phyloP scores from a whole-genome alignment of 495 filamentous ascomycete species.

The Neurospora pannonica region DNA sequence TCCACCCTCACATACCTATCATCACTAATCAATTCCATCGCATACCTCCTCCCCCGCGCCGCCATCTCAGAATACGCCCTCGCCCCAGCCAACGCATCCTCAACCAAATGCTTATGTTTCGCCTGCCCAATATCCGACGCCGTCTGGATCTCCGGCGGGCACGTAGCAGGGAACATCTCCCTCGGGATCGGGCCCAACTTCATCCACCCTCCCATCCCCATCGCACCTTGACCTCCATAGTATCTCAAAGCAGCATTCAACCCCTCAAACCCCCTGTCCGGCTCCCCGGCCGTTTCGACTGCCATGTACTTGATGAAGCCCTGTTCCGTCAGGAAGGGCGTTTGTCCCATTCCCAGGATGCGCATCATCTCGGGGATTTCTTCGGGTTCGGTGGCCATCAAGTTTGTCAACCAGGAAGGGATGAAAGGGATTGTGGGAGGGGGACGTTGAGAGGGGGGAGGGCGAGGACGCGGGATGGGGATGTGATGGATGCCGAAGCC shows the following conservation, averaged over 20 bases:
- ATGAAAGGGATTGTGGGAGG: not conserved
- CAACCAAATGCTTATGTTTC: not conserved
- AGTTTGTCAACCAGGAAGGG: not conserved
- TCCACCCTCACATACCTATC: not conserved
- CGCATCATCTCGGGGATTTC: not conserved
- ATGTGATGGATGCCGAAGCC: not conserved
- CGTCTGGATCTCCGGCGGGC: not conserved
- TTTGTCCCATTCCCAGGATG: not conserved
- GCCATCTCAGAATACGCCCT: not conserved
- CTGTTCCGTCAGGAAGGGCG: rapidly evolving
- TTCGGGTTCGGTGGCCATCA: not conserved
- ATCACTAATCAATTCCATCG: not conserved
- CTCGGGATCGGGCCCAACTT: not conserved
- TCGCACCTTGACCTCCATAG: not conserved
- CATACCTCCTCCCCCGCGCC: not conserved
- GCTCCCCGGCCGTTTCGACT: not conserved
- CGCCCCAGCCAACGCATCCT: not conserved
- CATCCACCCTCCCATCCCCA: not conserved
- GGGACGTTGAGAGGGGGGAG: not conserved
- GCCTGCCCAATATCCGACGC: not conserved
- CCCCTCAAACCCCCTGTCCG: not conserved
- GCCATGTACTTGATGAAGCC: not conserved
- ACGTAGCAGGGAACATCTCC: not conserved
- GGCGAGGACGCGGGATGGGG: not conserved
- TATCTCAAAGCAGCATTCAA: not conserved